Base-by-base conservation (phyloP, 192 early-diverging fungal species). In the Coemansia erecta region DNA sequence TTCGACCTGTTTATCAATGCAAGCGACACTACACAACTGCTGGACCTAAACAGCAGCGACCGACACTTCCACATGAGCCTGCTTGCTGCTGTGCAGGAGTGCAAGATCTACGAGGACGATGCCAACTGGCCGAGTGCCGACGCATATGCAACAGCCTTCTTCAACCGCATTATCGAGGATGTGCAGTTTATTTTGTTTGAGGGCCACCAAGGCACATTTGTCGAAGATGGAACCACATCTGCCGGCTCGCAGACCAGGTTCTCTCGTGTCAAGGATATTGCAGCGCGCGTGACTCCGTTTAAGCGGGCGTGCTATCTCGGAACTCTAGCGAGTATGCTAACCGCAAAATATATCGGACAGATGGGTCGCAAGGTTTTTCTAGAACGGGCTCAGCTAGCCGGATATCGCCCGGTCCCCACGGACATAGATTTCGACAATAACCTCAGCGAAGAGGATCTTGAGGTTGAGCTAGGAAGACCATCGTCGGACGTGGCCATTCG, bases 161-260 rank as follows among this genome's bases (percentile, higher is more conserved):
- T 63, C 42, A 77, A 77, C 49, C 63, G 73, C 4, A 44, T 59
- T 24, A 56, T 77, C 14, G 68, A 70, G 53, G 73, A 77, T 28
- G 45, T 49, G 33, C 68, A 67, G 33, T 70, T 51, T 49, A 23
- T 77, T 53, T 50, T 60, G 12, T 63, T 66, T 21, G 73, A 70
- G 22, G 58, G 51, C 2, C 55, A 53, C 44, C 47, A 48, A 17
- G 35, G 56, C 47, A 23, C 22, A 19, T 49, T 49, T 22, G 47
- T 26, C 3, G 8, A 26, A 4, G 22, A 15, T 2, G 22, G 14
- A 23, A 23, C 9, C 47, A 4, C 53, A 52, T 19, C 12, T 22
- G 10, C 1, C 35, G 23, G 8, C 23, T 21, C 14, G 45, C 28
- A 3, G 43, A 37, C 45, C 33, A 53, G 6, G 14, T 45, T 5